Conservation (phyloP, 495 filamentous ascomycete species). For the Penicillium goetzii region DNA sequence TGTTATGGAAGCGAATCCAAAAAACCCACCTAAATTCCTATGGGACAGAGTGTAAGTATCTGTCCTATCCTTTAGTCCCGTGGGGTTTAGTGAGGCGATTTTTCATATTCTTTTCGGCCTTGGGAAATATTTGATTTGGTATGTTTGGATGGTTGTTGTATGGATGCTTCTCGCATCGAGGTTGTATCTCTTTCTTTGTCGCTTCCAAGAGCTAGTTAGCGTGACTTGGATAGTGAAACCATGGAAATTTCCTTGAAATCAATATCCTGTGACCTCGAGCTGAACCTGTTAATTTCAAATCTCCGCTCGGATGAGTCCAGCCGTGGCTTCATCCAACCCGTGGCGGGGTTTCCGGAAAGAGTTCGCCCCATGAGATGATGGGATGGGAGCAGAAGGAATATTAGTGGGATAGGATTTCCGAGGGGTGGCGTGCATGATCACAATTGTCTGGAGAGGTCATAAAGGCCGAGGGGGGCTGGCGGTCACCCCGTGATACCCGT, state of each 20-base stretch:
- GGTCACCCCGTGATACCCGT: neutral
- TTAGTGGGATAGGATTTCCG: neutral
- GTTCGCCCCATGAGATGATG: neutral
- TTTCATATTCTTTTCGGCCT: too few species aligned
- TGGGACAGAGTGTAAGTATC: too few species aligned
- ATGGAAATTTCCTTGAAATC: neutral
- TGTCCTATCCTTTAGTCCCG: too few species aligned
- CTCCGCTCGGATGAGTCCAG: neutral
- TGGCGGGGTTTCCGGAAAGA: neutral
- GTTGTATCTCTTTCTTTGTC: too few species aligned
- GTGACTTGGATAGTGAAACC: neutral
- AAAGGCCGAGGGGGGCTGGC: conserved; percentile 2
- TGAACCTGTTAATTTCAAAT: too few species aligned
- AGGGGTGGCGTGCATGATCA: conserved; percentile 11
- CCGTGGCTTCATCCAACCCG: neutral
- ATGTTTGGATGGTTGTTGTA: too few species aligned
- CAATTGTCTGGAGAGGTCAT: neutral
- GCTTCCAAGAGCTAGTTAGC: too few species aligned
- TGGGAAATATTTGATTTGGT: too few species aligned
- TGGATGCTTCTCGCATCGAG: too few species aligned
- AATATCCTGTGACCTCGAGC: too few species aligned
- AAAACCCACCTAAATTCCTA: too few species aligned
- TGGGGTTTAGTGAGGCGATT: too few species aligned
- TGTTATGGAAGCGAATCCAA: neutral
- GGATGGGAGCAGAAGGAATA: neutral